A percentile compares a stretch with the other conserved stretches of the same genome.
Evolutionary conservation across 805 yeast genomes (phyloP).

Genomic region (Candida railenensis): DNA sequence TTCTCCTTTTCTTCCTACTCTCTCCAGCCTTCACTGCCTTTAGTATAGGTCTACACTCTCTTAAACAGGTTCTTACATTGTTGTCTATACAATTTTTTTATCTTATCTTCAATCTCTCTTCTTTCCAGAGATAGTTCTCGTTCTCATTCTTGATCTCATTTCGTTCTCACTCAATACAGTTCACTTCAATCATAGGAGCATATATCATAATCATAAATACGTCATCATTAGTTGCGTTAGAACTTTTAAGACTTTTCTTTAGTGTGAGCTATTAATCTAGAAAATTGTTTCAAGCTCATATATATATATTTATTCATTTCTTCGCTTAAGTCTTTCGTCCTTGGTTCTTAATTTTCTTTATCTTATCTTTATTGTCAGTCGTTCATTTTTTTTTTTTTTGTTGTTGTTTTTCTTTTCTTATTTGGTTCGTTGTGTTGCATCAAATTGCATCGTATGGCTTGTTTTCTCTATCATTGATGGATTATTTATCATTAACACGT

Average conservation of each 20-base stretch:
- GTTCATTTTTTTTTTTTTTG: not conserved
- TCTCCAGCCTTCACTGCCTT: too few species aligned
- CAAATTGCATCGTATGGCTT: slow-evolving; percentile 2
- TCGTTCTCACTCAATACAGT: not conserved
- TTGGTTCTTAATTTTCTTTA: too few species aligned
- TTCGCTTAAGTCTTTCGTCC: not conserved
- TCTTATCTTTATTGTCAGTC: not conserved
- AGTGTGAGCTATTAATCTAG: not conserved
- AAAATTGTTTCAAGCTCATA: too few species aligned
- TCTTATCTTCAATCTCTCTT: not conserved
- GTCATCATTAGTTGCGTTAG: slow-evolving; percentile 16
- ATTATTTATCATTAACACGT: not conserved
- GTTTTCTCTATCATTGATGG: not conserved
- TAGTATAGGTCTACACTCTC: too few species aligned
- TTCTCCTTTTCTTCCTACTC: too few species aligned
- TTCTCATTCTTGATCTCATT: not conserved
- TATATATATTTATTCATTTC: too few species aligned
- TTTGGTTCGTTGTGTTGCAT: slow-evolving; percentile 4
- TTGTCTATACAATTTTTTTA: not conserved
- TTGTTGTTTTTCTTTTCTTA: not conserved
- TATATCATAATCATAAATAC: slow-evolving; percentile 25
- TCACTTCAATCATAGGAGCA: not conserved
- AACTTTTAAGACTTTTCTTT: not conserved
- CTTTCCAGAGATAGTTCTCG: too few species aligned
- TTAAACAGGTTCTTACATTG: not conserved